These are phyloP conservation scores for Solanum chilense DNA, from an alignment of 257 asterid species.

Conservation along the genomic window DNA sequence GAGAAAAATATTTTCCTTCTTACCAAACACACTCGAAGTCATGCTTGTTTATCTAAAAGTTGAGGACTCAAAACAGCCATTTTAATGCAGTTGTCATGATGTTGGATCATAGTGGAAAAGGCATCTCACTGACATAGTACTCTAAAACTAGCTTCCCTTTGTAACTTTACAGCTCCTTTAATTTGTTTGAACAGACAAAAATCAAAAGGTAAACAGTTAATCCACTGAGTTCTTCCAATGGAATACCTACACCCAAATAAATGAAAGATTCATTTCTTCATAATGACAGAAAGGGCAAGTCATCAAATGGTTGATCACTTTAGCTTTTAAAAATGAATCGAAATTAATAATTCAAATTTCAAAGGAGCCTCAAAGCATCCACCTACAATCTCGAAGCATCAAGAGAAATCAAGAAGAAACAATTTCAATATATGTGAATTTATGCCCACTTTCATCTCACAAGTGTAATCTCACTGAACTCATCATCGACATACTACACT, in stretches of 20 bases:
- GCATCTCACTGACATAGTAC: not conserved
- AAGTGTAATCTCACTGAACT: not conserved
- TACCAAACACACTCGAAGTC: not conserved
- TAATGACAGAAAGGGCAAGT: not conserved
- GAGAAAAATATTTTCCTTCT: too few species aligned
- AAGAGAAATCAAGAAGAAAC: not conserved
- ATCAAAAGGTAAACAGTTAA: not conserved
- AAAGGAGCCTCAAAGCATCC: too few species aligned
- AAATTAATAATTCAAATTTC: too few species aligned
- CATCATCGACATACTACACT: not conserved
- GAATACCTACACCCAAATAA: not conserved
- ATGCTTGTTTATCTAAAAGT: not conserved
- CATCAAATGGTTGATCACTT: not conserved
- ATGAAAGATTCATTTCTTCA: not conserved
- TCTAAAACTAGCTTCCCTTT: not conserved
- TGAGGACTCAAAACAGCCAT: not conserved
- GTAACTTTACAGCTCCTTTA: not conserved
- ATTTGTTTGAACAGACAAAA: not conserved
- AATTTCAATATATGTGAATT: not conserved
- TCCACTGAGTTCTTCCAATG: not conserved
- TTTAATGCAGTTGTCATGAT: not conserved
- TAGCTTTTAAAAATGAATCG: not conserved
- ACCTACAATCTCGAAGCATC: not conserved
- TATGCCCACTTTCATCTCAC: not conserved
- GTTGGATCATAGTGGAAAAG: not conserved